Evolutionary conservation across 1,284 basidiomycete genomes (phyloP).

Genomic region (Prillingera fragicola): DNA sequence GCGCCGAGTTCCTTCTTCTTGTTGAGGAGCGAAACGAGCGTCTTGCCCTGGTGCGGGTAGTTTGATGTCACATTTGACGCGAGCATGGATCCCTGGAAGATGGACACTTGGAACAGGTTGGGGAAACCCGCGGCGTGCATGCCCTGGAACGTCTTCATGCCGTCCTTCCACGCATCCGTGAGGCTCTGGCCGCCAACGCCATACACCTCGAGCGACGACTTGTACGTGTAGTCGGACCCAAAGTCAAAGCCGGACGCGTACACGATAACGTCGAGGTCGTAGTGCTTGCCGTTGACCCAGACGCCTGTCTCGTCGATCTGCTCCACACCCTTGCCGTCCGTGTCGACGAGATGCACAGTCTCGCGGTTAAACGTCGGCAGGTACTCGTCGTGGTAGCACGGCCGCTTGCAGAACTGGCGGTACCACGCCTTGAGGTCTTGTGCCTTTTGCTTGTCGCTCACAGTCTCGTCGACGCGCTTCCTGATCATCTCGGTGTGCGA

Average conservation of each 20-base stretch:
- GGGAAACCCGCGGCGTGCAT: constrained; percentile 13
- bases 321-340: constrained; percentile 12
- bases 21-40: constrained; percentile 7
- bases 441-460: constrained; percentile 8
- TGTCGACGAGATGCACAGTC: constrained; percentile 14
- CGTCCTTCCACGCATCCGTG: constrained; percentile 12
- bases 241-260: constrained; percentile 18
- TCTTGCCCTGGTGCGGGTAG: constrained; percentile 5
- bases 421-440: constrained; percentile 15
- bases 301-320: constrained; percentile 11
- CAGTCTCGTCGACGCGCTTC: constrained; percentile 8
- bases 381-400: constrained; percentile 15
- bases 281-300: constrained; percentile 10
- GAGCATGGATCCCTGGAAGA: constrained; percentile 7
- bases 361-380: constrained; percentile 11
- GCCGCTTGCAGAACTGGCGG: constrained; percentile 15
- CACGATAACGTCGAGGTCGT: constrained; percentile 12
- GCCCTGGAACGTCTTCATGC: constrained; percentile 11
- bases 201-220: constrained; percentile 8
- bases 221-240: constrained; percentile 4
- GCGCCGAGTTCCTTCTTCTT: constrained; percentile 6
- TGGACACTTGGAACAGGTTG: constrained; percentile 12
- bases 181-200: constrained; percentile 7
- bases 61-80: constrained; percentile 11
- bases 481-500: constrained; percentile 4